Evolutionary conservation across 2,329 filamentous ascomycete species (phyloP).

Genomic region (Chaetomiaceae sp.): DNA sequence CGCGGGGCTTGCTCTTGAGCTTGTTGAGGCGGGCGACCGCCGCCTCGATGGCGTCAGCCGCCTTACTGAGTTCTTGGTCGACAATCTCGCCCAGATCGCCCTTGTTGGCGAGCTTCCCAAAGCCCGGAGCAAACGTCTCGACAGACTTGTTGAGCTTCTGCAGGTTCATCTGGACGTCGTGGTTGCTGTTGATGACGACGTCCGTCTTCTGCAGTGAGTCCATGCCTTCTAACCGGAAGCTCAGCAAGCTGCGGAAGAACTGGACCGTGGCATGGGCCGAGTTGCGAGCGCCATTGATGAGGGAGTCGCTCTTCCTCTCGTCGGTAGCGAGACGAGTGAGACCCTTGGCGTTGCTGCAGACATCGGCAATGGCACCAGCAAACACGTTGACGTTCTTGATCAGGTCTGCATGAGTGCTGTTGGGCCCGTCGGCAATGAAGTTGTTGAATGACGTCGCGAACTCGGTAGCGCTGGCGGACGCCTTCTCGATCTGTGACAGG

Average conservation of each 20-base stretch:
- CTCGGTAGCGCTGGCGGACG: constrained; percentile 88
- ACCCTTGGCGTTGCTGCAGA: constrained; percentile 94
- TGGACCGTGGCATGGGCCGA: constrained; percentile 83
- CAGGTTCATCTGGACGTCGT: constrained; percentile 90
- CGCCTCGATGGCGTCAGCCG: constrained; percentile 90
- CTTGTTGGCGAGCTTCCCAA: constrained; percentile 70
- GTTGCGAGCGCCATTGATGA: constrained; percentile 76
- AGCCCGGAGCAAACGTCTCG: constrained; percentile 85
- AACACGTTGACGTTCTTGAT: constrained; percentile 92
- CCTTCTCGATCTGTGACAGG: constrained; percentile 94
- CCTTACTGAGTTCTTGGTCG: constrained; percentile 85
- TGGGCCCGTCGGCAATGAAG: constrained; percentile 94
- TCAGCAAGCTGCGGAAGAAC: constrained; percentile 92
- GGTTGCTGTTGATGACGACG: constrained; percentile 95
- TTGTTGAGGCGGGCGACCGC: constrained; percentile 85
- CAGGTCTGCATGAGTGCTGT: constrained; percentile 81
- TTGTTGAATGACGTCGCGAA: constrained; percentile 98
- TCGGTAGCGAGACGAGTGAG: constrained; percentile 88
- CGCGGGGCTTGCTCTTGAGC: constrained; percentile 92
- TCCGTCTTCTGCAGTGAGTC: constrained; percentile 91
- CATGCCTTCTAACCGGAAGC: constrained; percentile 86
- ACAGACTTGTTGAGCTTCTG: constrained; percentile 92
- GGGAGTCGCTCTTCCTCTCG: constrained; percentile 86
- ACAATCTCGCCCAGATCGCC: constrained; percentile 92
- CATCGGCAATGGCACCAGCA: constrained; percentile 84